A percentile compares a stretch with the other conserved stretches of the same genome.
These are phyloP conservation scores for Sclerotinia trifoliorum DNA, from an alignment of 2,329 filamentous ascomycete species.

Conservation along the genomic window DNA sequence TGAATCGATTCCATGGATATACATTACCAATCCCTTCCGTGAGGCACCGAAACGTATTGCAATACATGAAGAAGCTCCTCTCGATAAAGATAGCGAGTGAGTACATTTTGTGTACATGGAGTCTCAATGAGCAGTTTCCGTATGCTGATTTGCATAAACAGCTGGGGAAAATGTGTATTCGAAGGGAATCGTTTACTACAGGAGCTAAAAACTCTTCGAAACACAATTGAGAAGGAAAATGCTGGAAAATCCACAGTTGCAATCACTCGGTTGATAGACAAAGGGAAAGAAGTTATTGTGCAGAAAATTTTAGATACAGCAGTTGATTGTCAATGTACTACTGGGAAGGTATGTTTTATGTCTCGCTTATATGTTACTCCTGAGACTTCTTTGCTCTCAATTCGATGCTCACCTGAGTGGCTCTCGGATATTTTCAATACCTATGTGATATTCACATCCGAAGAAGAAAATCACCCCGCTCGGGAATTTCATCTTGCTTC, in stretches of 20 bases:
- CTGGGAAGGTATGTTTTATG: constrained; percentile 60
- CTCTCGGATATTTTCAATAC: no score
- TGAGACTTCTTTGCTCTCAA: constrained; percentile 66
- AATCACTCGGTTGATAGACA: constrained; percentile 31
- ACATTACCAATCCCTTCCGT: constrained; percentile 62
- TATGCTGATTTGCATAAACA: not conserved
- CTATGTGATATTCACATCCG: not conserved
- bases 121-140: not conserved
- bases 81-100: constrained; percentile 29
- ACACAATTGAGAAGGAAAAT: constrained; percentile 49
- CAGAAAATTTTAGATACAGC: constrained; percentile 62
- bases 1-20: constrained; percentile 65
- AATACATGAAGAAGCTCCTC: constrained; percentile 30
- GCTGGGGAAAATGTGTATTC: constrained; percentile 27
- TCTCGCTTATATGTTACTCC: constrained; percentile 48
- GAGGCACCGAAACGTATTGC: constrained; percentile 33
- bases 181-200: constrained; percentile 37
- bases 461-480: not conserved
- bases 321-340: constrained; percentile 53
- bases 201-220: constrained; percentile 42
- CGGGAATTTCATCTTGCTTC: not conserved
- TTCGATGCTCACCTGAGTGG: constrained; percentile 51
- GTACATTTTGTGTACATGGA: not conserved
- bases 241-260: constrained; percentile 24
- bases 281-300: constrained; percentile 46